Base-by-base conservation (phyloP, 768 basidiomycete species). In the Dacryopinax spathularia region DNA sequence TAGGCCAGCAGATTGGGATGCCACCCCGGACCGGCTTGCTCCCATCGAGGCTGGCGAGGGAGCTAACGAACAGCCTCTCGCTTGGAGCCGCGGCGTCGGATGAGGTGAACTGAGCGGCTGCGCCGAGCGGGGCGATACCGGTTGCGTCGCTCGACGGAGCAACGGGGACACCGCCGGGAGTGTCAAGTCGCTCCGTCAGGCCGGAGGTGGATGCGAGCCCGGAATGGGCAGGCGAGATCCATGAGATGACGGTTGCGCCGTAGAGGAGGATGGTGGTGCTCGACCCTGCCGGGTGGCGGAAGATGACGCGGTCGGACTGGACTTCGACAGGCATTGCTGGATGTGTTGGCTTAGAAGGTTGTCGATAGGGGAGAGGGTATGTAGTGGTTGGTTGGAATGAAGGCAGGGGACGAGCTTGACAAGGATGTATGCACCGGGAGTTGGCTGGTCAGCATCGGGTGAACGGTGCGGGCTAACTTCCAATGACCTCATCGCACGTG, bases 171-270 rank as follows among this genome's bases (percentile, higher is more conserved):
- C 35, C 35, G 35, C 35, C 35, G 10, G 35, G 35, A 9, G 35
- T 36, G 35, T 36, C 35, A 18, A 36, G 35, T 9, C 35, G 35
- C 35, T 36, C 35, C 18, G 35, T 36, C 9, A 41, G 39, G 5
- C 39, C 39, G 18, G 39, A 41, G 39, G 39, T 18, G 39, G 39
- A 41, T 22, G 39, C 39, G 39, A 41, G 39, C 18, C 67, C 66
- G 22, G 69, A 65, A 36, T 66, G 68, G 34, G 78, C 78, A 2
- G 77, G 73, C 5, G 82, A 76, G 72, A 84, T 88, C 92, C 92
- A 97, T 0, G 92, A 94, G 41, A 86, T 81, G 18, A 97, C 79
- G 0, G 89, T 90, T 0, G 92, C 92, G 5, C 93, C 93, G 69
- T 88, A 95, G 33, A 87, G 75, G 7, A 90, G 78, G 36, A 91